Base-by-base conservation (phyloP, 2,329 filamentous ascomycete species). In the Aureobasidium sp. region DNA sequence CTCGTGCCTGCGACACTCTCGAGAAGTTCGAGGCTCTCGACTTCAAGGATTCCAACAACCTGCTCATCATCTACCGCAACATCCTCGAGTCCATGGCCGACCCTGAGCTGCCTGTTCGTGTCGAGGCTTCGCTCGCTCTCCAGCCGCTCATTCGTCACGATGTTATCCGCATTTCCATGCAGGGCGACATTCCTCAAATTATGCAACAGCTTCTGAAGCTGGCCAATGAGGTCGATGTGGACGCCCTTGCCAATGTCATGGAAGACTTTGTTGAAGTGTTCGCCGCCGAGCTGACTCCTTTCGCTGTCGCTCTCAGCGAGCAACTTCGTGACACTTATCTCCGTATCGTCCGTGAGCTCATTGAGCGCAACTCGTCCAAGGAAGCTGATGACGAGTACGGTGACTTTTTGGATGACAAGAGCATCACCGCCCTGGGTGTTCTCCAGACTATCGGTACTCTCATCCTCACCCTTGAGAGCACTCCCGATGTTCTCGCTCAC, bases 221-320 rank as follows among this genome's bases (percentile, higher is more conserved):
- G 54, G 91, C 93, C 24, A 98, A 98, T 66, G 93, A 98, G 71
- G 93, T 94, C 55, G 93, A 98, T 66, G 91, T 98, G 42, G 93
- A 98, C 69, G 90, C 93, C 4, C 77, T 98, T 35, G 91, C 93
- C 19, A 97, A 97, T 64, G 93, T 98, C 34, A 98, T 98, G 93
- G 93, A 98, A 71, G 93, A 98, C 66, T 98, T 98, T 66, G 93
- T 98, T 40, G 93, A 98, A 70, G 90, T 97, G 2, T 98, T 98
- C 66, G 91, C 93, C n/a, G 80, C 89, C 2, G 93, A 98, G 68
- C 79, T 98, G 41, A 97, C 93, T 5, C 93, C 93, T 3, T 98
- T 98, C 64, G 93, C 93, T 10, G 91, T 98, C 27, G 93, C 93
- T 4, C 77, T 98, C 3, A 95, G 90, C 65, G 90, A 97, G 71